phyloP scores from a whole-genome alignment of 495 filamentous ascomycete species.

The Tetracladium marchalianum region DNA sequence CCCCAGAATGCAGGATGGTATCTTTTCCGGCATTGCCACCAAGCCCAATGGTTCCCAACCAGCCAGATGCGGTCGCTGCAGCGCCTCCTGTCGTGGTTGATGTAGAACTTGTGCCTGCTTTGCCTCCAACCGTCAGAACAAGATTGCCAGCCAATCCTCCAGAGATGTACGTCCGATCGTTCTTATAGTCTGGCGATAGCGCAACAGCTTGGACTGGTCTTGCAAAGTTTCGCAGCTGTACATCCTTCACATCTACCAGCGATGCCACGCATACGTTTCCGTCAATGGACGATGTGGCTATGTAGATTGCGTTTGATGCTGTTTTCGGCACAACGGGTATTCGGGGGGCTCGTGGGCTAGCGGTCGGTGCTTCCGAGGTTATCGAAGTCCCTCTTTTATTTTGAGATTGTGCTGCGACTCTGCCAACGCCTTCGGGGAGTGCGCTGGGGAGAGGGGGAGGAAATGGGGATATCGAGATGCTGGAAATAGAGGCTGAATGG shows the following conservation, averaged over 20 bases:
- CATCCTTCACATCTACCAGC: constrained; percentile 62
- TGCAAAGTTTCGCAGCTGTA: constrained; percentile 84
- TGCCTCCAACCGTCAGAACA: constrained; percentile 77
- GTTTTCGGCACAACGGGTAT: constrained; percentile 49
- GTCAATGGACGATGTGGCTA: constrained; percentile 89
- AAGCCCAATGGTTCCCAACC: constrained; percentile 78
- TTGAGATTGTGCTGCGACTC: constrained; percentile 37
- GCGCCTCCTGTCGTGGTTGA: constrained; percentile 73
- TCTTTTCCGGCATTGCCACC: constrained; percentile 74
- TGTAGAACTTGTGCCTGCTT: constrained; percentile 63
- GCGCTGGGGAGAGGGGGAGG: constrained; percentile 59
- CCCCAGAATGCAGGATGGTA: constrained; percentile 80
- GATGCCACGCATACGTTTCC: constrained; percentile 88
- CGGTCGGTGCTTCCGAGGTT: constrained; percentile 40
- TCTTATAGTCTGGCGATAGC: constrained; percentile 86
- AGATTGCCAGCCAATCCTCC: constrained; percentile 84
- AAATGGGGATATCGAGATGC: constrained; percentile 82
- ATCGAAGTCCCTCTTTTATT: constrained; percentile 31
- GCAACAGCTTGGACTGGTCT: constrained; percentile 84
- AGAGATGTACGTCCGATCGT: constrained; percentile 76
- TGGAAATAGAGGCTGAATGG: constrained; percentile 82
- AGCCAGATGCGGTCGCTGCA: constrained; percentile 76
- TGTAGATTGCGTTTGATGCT: constrained; percentile 79
- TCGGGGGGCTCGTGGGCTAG: constrained; percentile 34
- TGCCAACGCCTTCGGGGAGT: constrained; percentile 40